Evolutionary conservation across 1,284 basidiomycete genomes (phyloP).

Genomic region (Neonothopanus nambi): DNA sequence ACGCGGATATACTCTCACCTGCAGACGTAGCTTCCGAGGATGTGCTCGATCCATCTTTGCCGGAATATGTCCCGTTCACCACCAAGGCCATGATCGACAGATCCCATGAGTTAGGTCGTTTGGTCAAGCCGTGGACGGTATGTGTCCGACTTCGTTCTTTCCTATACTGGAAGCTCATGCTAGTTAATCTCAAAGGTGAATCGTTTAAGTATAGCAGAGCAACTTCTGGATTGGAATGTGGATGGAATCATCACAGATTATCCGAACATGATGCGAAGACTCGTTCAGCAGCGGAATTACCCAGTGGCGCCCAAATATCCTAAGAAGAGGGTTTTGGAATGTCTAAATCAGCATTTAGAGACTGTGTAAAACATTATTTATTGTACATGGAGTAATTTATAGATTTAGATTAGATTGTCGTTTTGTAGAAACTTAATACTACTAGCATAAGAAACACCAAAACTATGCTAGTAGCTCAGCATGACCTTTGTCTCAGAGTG

Average conservation of each 20-base stretch:
- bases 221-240: slow-evolving; percentile 57
- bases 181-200: slow-evolving; percentile 45
- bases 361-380: not conserved
- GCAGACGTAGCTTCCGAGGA: slow-evolving; percentile 43
- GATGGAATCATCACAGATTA: slow-evolving; percentile 79
- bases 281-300: slow-evolving; percentile 49
- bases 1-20: slow-evolving; percentile 71
- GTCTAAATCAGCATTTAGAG: slow-evolving; percentile 48
- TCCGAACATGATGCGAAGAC: slow-evolving; percentile 54
- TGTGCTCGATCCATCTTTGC: slow-evolving; percentile 43
- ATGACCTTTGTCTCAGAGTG: too few species aligned
- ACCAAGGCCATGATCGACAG: slow-evolving; percentile 67
- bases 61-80: slow-evolving; percentile 58
- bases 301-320: slow-evolving; percentile 55
- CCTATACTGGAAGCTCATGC: not conserved
- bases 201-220: slow-evolving; percentile 57
- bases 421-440: too few species aligned
- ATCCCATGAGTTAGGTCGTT: slow-evolving; percentile 62
- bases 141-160: slow-evolving; percentile 28
- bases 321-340: slow-evolving; percentile 55
- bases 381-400: not conserved
- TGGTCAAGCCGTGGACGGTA: slow-evolving; percentile 75
- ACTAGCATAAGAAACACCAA: too few species aligned
- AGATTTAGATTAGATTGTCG: too few species aligned
- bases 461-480: too few species aligned